Evolutionary conservation across 768 basidiomycete genomes (phyloP), one percentile per base, ranked within the genome.

Genomic region (Tephrocybe rancida): DNA sequence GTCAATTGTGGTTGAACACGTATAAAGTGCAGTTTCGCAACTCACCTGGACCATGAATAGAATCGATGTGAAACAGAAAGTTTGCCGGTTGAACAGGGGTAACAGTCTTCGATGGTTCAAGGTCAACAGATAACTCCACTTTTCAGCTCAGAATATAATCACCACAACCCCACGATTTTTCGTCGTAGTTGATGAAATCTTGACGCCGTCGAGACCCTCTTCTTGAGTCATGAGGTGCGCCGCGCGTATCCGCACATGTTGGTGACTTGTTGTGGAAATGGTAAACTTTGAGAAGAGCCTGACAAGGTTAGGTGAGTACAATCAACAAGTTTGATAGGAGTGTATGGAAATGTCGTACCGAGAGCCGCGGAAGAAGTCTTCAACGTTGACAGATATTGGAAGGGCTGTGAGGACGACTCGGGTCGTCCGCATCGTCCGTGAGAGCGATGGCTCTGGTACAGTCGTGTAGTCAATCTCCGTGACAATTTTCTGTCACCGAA

Each of bases 241-340:
- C 7, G 81, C 81, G 21, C 75, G 76, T 47, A 96, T 81, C 32
- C 92, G 87, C n/a, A 97, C 79, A 59, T 86, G 81, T 59, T 93
- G 88, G 55, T 84, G 79, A 19, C 84, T 86, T 41, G 88, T 87
- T 0, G 92, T 84, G 2, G 93, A 92, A 44, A 97, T 81, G 0
- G 91, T 93, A 65, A 96, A 98, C 65, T 88, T 90, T 3, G 92
- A 95, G 60, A 98, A 85, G 3, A 98, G 72, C 57, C 96, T 98
- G 56, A 18, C 29, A 37, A 29, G 30, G 19, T 50, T 21, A 13
- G 48, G 10, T 8, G 19, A 1, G 22, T 16, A 32, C 9, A 11
- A 11, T 5, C 7, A 37, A 37, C 26, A 14, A 30, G 18, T 35
- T 25, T 9, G n/a, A 11, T 14, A 35, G 21, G 5, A 22, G 14